phyloP scores from a whole-genome alignment of 371 early-diverging fungal genomes.

The Basidiobolus meristosporus region DNA sequence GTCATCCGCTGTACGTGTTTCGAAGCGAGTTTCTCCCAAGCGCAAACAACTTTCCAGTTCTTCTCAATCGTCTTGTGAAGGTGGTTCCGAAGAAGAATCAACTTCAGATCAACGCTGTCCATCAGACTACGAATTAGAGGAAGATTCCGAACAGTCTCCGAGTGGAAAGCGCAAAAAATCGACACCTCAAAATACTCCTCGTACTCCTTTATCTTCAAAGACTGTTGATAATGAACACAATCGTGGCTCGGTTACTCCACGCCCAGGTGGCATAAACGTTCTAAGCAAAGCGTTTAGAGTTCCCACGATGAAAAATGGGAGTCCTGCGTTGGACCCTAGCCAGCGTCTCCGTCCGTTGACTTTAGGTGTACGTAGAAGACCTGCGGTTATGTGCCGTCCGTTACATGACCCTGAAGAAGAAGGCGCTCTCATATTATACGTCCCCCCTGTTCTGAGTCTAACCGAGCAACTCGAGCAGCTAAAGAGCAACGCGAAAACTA shows the following conservation, averaged over 20 bases:
- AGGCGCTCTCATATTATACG: constrained; percentile 70
- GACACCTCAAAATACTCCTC: too few species aligned
- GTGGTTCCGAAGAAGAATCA: too few species aligned
- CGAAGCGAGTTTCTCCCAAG: too few species aligned
- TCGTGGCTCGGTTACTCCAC: background rate
- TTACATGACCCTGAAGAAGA: constrained; percentile 12
- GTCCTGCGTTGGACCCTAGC: background rate
- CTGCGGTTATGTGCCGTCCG: background rate
- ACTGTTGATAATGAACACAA: too few species aligned
- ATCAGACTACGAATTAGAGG: too few species aligned
- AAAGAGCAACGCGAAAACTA: constrained; percentile 7
- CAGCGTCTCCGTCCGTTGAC: background rate
- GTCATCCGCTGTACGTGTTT: too few species aligned
- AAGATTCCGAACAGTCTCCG: too few species aligned
- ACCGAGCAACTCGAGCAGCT: constrained; percentile 15
- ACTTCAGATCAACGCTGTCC: too few species aligned
- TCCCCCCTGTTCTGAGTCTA: constrained; percentile 32
- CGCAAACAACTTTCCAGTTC: too few species aligned
- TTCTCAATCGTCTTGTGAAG: too few species aligned
- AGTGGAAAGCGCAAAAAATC: too few species aligned
- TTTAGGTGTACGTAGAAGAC: constrained; percentile 1
- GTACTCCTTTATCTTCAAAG: too few species aligned
- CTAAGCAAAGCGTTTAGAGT: background rate
- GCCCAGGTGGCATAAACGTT: background rate
- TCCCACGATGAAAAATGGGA: background rate